Evolutionary conservation across 2,329 filamentous ascomycete species (phyloP), one percentile per base, ranked within the genome.

Genomic region (Colletotrichum truncatum): DNA sequence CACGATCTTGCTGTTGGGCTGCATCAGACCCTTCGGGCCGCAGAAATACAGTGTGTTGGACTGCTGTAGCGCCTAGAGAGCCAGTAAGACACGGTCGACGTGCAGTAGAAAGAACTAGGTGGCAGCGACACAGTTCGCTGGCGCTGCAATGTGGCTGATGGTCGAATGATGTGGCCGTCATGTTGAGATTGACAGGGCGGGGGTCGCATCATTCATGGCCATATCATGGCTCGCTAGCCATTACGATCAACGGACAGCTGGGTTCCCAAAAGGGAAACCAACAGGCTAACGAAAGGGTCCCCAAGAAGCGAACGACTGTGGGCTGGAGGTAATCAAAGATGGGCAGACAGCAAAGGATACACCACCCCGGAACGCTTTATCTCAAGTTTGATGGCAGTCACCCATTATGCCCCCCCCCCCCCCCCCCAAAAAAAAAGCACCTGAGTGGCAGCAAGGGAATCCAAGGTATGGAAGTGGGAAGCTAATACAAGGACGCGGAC

Each of bases 101-200:
- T 49, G 48, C 54, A 48, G 52, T 32, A 55, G 38, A 28, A 4
- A 16, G 38, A 16, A 34, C 34, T 48, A 49, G 49, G 36, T 63
- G 52, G 32, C 43, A 56, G 41, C 18, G 7, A 65, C 32, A 49
- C 49, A 48, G 41, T 21, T 28, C 14, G 48, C 32, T 43, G 41
- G 32, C 34, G 51, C 59, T 55, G 51, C 41, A 25, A 23, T 52
- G 58, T 23, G 51, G 49, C 49, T 43, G 51, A 56, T 54, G 26
- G 63, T 66, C 63, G 63, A 63, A 66, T 63, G 63, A 66, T 63
- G 26, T 54, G 38, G 45, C 36, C 57, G 51, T 66, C 63, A 66
- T 46, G 49, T 63, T 39, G 51, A 66, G 51, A 63, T 66, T 66
- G 63, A 45, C 43, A 55, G 28, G 57, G 63, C 49, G 57, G 63